Conservation (phyloP, 108 stramenopile genomes). For the Cylindrotheca closterium region DNA sequence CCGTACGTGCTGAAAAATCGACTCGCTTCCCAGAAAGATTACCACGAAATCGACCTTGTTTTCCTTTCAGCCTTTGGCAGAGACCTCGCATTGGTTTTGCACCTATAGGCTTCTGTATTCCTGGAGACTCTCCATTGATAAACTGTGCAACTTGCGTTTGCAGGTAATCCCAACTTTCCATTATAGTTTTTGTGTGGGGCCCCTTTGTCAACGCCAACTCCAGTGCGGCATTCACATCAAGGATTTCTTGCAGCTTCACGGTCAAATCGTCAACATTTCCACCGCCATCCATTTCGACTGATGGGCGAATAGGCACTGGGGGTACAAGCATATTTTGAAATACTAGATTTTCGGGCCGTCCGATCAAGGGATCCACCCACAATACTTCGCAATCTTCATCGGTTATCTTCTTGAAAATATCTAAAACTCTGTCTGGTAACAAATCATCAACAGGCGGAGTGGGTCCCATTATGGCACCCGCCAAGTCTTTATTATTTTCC, state of each 20-base stretch:
- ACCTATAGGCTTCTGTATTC: slow-evolving; percentile 84
- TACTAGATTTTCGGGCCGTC: slow-evolving; percentile 95
- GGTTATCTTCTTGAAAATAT: slow-evolving; percentile 87
- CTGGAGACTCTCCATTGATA: slow-evolving; percentile 97
- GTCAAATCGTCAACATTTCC: slow-evolving; percentile 98
- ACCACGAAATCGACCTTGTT: slow-evolving; percentile 96
- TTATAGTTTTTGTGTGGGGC: slow-evolving; percentile 88
- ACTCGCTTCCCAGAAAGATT: slow-evolving; percentile 98
- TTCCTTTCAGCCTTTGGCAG: slow-evolving; percentile 96
- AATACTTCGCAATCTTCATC: slow-evolving; percentile 95
- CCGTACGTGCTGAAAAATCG: slow-evolving; percentile 97
- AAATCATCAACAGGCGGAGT: slow-evolving; percentile 71
- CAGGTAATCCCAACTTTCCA: slow-evolving; percentile 97
- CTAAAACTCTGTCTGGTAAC: slow-evolving; percentile 73
- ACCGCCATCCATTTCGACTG: slow-evolving; percentile 97
- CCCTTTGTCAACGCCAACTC: slow-evolving; percentile 85
- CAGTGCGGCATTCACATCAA: slow-evolving; percentile 94
- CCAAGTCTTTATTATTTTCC: slow-evolving; percentile 74
- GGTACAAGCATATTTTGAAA: slow-evolving; percentile 93
- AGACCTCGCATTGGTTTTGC: slow-evolving; percentile 95
- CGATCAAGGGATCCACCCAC: slow-evolving; percentile 89
- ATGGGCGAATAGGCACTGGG: slow-evolving; percentile 99
- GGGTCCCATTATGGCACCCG: slow-evolving; percentile 27
- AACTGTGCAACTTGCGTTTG: slow-evolving; percentile 96
- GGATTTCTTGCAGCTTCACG: slow-evolving; percentile 96